A percentile compares a stretch with the other conserved stretches of the same genome.
Conservation (phyloP, 495 filamentous ascomycete genomes). For the Hypoxylon trugodes region DNA sequence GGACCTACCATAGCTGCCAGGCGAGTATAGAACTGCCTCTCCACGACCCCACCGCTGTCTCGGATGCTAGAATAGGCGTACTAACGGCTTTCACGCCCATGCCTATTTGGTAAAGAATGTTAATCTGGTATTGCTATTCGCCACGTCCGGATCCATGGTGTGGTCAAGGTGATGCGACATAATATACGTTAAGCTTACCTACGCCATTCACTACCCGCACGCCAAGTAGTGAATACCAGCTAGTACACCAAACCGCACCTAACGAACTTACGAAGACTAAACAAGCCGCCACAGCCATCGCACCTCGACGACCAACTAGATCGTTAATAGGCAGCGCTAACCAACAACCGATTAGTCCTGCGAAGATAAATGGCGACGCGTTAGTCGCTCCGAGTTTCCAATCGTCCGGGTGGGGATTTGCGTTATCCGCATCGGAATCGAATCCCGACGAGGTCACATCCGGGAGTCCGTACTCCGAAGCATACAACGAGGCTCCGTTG, state of each 20-base stretch:
- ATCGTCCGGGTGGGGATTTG: background rate
- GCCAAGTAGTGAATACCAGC: slow-evolving; percentile 30
- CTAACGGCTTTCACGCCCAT: slow-evolving; percentile 48
- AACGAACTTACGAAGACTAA: slow-evolving; percentile 45
- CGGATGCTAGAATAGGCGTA: slow-evolving; percentile 45
- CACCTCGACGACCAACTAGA: slow-evolving; percentile 41
- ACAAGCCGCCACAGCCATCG: slow-evolving; percentile 38
- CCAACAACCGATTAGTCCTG: slow-evolving; percentile 42
- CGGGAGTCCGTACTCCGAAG: slow-evolving; percentile 15
- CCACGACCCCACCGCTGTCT: slow-evolving; percentile 47
- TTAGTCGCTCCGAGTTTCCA: slow-evolving; percentile 38
- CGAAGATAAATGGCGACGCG: slow-evolving; percentile 40
- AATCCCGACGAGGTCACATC: background rate
- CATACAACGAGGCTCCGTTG: slow-evolving; percentile 38
- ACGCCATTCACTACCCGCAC: slow-evolving; percentile 43
- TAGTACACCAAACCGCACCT: slow-evolving; percentile 29
- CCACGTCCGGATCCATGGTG: background rate
- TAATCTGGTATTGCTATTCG: background rate
- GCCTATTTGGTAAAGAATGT: slow-evolving; percentile 18
- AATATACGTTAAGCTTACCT: slow-evolving; percentile 26
- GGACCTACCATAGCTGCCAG: slow-evolving; percentile 46
- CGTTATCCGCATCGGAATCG: background rate
- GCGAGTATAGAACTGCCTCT: slow-evolving; percentile 44
- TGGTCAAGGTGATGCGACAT: background rate
- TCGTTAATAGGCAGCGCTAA: slow-evolving; percentile 44